A percentile compares a stretch with the other conserved stretches of the same genome.
Conservation (phyloP, 768 basidiomycete genomes). For the Psilocybe cubensis region DNA sequence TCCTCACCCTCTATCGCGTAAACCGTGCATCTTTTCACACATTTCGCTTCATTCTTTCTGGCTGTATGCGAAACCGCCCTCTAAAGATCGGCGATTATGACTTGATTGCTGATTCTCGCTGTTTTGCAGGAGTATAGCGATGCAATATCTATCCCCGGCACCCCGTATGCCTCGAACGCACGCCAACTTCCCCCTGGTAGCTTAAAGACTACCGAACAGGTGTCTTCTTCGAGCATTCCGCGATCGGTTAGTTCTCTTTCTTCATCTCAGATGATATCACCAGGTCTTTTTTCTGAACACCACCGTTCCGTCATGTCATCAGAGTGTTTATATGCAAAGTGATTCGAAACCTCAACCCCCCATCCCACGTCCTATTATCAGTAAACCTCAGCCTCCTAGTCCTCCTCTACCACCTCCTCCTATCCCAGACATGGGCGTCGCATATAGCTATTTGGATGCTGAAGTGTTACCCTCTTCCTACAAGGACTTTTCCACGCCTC, state of each 20-base stretch:
- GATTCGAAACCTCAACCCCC: conserved; percentile 9
- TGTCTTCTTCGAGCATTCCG: conserved; percentile 19
- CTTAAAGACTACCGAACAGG: conserved; percentile 22
- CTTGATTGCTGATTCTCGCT: conserved; percentile 6
- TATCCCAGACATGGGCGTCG: conserved; percentile 15
- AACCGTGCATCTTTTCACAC: neutral
- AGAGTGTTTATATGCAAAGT: conserved; percentile 20
- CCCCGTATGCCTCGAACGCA: conserved; percentile 13
- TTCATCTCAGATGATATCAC: conserved; percentile 25
- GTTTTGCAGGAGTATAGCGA: conserved; percentile 22
- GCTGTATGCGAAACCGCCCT: conserved; percentile 9
- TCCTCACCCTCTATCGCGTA: conserved; percentile 7
- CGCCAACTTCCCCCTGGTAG: conserved; percentile 16
- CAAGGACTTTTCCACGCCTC: conserved; percentile 23
- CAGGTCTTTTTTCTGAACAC: neutral
- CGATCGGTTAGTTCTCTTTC: conserved; percentile 28
- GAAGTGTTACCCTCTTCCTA: conserved; percentile 18
- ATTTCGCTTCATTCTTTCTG: neutral
- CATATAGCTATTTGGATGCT: conserved; percentile 16
- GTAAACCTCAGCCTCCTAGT: conserved; percentile 13
- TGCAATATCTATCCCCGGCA: conserved; percentile 17
- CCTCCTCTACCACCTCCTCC: conserved; percentile 17
- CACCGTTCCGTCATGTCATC: conserved; percentile 5
- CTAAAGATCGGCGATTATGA: conserved; percentile 4
- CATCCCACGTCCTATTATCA: conserved; percentile 8